Conservation (phyloP, 2,329 filamentous ascomycete species). For the Talaromyces sp. region DNA sequence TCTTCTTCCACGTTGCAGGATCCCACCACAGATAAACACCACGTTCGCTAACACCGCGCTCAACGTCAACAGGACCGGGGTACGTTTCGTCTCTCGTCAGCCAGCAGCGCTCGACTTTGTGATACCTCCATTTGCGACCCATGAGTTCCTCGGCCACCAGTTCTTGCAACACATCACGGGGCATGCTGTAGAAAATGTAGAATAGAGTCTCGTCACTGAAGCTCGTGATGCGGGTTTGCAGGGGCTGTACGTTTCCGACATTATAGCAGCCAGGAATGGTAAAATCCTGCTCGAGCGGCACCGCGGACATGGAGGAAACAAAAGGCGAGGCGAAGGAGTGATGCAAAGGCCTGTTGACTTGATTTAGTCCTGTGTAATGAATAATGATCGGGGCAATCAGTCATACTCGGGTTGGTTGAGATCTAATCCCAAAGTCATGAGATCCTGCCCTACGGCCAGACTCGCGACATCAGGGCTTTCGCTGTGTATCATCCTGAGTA, state of each 20-base stretch:
- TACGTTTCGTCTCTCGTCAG: conserved; percentile 45
- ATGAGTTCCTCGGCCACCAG: conserved; percentile 59
- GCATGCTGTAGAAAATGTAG: conserved; percentile 65
- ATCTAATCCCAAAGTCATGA: conserved; percentile 59
- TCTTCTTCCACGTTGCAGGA: conserved; percentile 45
- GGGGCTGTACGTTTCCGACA: conserved; percentile 60
- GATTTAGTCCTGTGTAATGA: conserved; percentile 15
- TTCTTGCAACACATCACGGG: conserved; percentile 61
- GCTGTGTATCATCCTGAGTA: conserved; percentile 53
- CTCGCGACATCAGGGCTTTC: conserved; percentile 48
- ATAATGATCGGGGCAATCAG: conserved; percentile 19
- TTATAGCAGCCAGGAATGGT: conserved; percentile 59
- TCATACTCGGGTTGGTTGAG: conserved; percentile 57
- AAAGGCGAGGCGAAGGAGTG: conserved; percentile 61
- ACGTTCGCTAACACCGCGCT: conserved; percentile 43
- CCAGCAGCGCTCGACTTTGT: conserved; percentile 49
- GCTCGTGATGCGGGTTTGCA: conserved; percentile 53
- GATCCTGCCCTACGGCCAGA: conserved; percentile 58
- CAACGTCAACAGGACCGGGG: conserved; percentile 43
- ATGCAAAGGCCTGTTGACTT: conserved; percentile 50
- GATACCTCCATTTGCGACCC: conserved; percentile 48
- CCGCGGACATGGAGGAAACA: conserved; percentile 50
- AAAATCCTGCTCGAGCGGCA: conserved; percentile 60
- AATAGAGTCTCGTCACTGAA: conserved; percentile 63
- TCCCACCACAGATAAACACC: conserved; percentile 50